Percentiles rank a stretch among this genome's conserved stretches.
phyloP scores from a whole-genome alignment of 345 rosid genomes.

The Hirschfeldia incana region DNA sequence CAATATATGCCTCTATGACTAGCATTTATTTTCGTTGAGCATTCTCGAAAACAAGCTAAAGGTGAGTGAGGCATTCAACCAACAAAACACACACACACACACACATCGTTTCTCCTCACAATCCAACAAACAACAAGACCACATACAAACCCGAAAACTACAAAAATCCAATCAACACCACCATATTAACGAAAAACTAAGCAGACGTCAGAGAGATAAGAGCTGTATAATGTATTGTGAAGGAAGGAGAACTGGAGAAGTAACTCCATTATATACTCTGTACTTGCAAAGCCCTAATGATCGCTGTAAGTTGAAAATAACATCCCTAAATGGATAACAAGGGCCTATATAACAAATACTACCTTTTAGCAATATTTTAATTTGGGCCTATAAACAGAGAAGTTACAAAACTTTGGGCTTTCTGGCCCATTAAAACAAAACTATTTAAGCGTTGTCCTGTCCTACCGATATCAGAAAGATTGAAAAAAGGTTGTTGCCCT shows the following conservation, averaged over 20 bases:
- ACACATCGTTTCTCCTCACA: not conserved
- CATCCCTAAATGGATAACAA: not conserved
- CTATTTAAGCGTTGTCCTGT: not conserved
- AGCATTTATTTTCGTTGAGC: conserved; percentile 35
- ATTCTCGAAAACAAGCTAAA: conserved; percentile 41
- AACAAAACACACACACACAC: not conserved
- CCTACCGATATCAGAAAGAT: not conserved
- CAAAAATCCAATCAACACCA: not conserved
- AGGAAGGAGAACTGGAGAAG: not conserved
- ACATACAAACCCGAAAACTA: not conserved
- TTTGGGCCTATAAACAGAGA: not conserved
- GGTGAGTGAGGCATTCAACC: conserved; percentile 39
- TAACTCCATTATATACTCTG: conserved; percentile 3
- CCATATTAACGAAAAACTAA: not conserved
- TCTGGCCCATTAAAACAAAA: conserved; percentile 5
- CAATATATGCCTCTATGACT: conserved; percentile 40
- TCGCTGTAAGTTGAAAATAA: not conserved
- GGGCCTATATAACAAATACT: no score
- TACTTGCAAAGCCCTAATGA: conserved; percentile 23
- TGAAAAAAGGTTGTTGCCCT: not conserved
- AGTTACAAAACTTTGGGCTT: not conserved
- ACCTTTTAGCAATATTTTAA: no score
- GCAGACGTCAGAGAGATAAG: not conserved
- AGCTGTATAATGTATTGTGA: not conserved
- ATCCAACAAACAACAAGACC: not conserved